phyloP scores from a whole-genome alignment of 176 grass and related monocot genomes.

The Juncus effusus region DNA sequence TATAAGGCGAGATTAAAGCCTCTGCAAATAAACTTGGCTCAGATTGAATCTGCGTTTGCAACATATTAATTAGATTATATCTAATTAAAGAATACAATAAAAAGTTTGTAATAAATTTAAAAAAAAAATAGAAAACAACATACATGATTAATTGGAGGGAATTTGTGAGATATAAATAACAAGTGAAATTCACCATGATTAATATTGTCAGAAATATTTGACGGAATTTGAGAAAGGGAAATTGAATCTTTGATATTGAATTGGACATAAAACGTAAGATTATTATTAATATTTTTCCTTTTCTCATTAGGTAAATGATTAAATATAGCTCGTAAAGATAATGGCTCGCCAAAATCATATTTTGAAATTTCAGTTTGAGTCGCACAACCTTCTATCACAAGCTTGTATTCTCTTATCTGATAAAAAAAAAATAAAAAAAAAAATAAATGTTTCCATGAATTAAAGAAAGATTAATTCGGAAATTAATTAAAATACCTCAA shows the following conservation, averaged over 20 bases:
- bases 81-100: not conserved
- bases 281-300: conserved; percentile 18
- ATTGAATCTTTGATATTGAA: conserved; percentile 48
- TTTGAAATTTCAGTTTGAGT: conserved; percentile 40
- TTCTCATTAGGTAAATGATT: conserved; percentile 44
- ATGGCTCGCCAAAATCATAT: conserved; percentile 41
- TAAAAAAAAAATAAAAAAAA: conserved; percentile 29
- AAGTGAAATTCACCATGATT: conserved; percentile 46
- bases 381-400: conserved; percentile 71
- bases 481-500: conserved; percentile 47
- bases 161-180: conserved; percentile 68
- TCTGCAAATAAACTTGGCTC: conserved; percentile 57
- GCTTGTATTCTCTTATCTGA: conserved; percentile 62
- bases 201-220: conserved; percentile 26
- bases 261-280: conserved; percentile 55
- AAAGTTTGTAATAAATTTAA: too few species aligned
- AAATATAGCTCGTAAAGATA: conserved; percentile 65
- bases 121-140: not conserved
- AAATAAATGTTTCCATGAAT: not conserved
- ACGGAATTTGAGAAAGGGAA: conserved; percentile 43
- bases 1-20: conserved; percentile 59
- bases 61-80: too few species aligned
- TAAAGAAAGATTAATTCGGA: not conserved
- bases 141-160: conserved; percentile 60
- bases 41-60: not conserved